phyloP scores from a whole-genome alignment of 345 rosid genomes.

The Citrus mangshanensis region DNA sequence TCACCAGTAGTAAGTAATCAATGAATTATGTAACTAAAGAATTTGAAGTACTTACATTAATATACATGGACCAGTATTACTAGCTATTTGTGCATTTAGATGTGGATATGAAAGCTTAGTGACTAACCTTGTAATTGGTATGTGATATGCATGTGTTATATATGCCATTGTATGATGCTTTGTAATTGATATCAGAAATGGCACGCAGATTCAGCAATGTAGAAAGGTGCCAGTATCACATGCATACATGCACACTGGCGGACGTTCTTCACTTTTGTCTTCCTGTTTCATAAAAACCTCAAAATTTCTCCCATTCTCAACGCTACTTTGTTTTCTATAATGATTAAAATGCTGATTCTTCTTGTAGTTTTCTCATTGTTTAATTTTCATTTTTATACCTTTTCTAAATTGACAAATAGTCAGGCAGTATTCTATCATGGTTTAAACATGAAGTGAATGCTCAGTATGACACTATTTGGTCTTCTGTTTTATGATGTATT shows the following conservation, averaged over 20 bases:
- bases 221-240: neutral
- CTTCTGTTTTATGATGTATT: neutral
- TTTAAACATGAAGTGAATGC: no score
- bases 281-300: neutral
- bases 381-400: neutral
- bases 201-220: neutral
- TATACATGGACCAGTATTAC: neutral
- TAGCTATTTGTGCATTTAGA: neutral
- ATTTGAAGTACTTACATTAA: neutral
- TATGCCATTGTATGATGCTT: neutral
- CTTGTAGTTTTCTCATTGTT: neutral
- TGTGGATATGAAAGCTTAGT: no score
- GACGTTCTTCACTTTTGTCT: neutral
- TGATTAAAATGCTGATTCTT: neutral
- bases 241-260: neutral
- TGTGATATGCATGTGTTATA: no score
- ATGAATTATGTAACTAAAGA: neutral
- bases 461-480: neutral
- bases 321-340: neutral
- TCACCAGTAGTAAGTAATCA: neutral
- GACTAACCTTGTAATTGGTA: no score
- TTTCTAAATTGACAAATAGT: neutral
- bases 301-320: neutral
- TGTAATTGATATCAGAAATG: neutral
- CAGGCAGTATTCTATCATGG: no score